Evolutionary conservation across 176 grass and related monocot genomes (phyloP).

Genomic region (Aegilops tauschii): DNA sequence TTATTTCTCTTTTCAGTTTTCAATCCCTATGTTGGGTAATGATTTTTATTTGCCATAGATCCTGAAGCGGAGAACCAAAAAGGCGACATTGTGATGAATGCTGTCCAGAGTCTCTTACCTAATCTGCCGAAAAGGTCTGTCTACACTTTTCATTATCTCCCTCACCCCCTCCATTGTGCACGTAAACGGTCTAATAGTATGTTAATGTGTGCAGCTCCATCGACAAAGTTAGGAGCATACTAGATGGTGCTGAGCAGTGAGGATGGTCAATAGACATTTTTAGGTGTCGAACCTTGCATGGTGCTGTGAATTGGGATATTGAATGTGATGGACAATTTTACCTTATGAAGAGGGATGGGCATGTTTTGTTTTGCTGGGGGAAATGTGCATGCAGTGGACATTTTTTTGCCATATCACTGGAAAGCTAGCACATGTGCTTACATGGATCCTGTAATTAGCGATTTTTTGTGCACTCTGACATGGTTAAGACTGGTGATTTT

Average conservation of each 20-base stretch:
- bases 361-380: background rate
- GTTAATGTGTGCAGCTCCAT: conserved; percentile 6
- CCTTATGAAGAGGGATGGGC: background rate
- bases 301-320: background rate
- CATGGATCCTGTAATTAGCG: background rate
- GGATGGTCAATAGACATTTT: background rate
- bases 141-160: background rate
- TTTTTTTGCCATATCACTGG: background rate
- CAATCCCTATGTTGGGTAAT: conserved; percentile 7
- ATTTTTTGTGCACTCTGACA: background rate
- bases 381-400: background rate
- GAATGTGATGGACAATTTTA: background rate
- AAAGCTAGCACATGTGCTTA: background rate
- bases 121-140: conserved; percentile 56
- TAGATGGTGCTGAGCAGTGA: conserved; percentile 1
- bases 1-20: conserved; percentile 19
- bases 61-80: conserved; percentile 14
- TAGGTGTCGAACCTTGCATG: background rate
- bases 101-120: conserved; percentile 50
- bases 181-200: background rate
- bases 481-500: background rate
- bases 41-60: conserved; percentile 1
- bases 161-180: background rate
- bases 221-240: conserved; percentile 12
- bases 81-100: conserved; percentile 44